phyloP scores from a whole-genome alignment of 768 basidiomycete species.

The Tylopilus plumbeoviolaceoides region DNA sequence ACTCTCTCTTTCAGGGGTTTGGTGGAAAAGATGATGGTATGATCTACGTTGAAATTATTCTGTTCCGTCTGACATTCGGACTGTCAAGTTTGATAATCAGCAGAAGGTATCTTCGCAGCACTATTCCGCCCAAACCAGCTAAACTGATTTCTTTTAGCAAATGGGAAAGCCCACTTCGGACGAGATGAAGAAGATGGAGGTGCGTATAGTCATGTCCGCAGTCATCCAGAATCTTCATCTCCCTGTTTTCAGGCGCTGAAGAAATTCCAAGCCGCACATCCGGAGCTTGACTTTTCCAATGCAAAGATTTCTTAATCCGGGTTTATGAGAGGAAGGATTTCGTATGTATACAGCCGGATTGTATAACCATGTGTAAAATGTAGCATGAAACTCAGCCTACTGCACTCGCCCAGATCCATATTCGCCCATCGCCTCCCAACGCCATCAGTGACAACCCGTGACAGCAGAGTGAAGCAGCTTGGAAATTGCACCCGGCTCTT shows the following conservation, averaged over 20 bases:
- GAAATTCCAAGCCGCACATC: slow-evolving; percentile 87
- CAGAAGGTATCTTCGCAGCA: slow-evolving; percentile 33
- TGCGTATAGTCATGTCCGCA: slow-evolving; percentile 23
- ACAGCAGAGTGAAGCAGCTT: slow-evolving; percentile 41
- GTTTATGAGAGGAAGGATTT: neutral
- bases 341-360: neutral
- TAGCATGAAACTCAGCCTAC: slow-evolving; percentile 7
- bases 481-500: slow-evolving; percentile 24
- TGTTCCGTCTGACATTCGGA: slow-evolving; percentile 7
- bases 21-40: slow-evolving; percentile 99
- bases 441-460: slow-evolving; percentile 33
- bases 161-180: slow-evolving; percentile 95
- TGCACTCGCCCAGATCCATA: slow-evolving; percentile 27
- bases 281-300: slow-evolving; percentile 92
- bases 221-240: neutral
- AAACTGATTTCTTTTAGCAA: slow-evolving; percentile 49
- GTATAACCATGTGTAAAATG: neutral
- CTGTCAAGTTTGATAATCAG: slow-evolving; percentile 42
- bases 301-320: slow-evolving; percentile 72
- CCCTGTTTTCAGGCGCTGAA: slow-evolving; percentile 56
- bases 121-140: neutral
- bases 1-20: slow-evolving; percentile 60
- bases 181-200: slow-evolving; percentile 91
- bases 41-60: slow-evolving; percentile 20
- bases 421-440: slow-evolving; percentile 17